Conservation (phyloP, 140 eudicot genomes). For the Flaveria floridana region DNA sequence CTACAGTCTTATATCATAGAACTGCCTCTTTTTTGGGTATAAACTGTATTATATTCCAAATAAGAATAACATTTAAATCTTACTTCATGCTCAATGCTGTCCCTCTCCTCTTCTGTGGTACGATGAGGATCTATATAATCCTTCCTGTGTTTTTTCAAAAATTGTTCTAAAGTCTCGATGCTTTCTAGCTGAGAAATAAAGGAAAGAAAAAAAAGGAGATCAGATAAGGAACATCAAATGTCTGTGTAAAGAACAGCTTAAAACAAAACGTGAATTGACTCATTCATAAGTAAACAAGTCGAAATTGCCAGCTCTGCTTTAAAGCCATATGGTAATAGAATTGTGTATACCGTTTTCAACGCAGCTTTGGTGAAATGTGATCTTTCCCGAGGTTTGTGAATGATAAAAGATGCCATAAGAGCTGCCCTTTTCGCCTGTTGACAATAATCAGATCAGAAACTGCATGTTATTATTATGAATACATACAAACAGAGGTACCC, state of each 20-base stretch:
- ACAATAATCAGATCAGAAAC: constrained; percentile 31
- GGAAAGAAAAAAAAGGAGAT: background rate
- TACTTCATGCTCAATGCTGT: constrained; percentile 97
- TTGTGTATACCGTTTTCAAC: constrained; percentile 61
- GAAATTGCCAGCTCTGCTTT: background rate
- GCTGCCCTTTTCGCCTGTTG: constrained; percentile 85
- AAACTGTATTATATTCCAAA: background rate
- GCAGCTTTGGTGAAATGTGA: constrained; percentile 74
- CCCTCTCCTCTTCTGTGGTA: constrained; percentile 88
- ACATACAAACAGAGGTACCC: background rate
- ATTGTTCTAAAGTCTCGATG: constrained; percentile 74
- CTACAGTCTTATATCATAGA: background rate
- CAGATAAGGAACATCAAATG: background rate
- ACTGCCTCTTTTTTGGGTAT: background rate
- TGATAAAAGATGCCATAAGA: constrained; percentile 79
- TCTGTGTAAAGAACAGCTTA: background rate
- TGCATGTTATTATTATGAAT: background rate
- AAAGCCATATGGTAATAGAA: constrained; percentile 7
- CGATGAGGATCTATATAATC: constrained; percentile 93
- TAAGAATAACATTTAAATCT: constrained; percentile 25
- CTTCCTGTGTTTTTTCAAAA: constrained; percentile 78
- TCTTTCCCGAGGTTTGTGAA: constrained; percentile 80
- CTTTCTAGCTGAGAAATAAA: constrained; percentile 67
- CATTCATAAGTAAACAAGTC: background rate
- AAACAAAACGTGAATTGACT: no score